These are phyloP conservation scores for Fusarium incarnatum DNA, from an alignment of 2,329 filamentous ascomycete species.

Conservation along the genomic window DNA sequence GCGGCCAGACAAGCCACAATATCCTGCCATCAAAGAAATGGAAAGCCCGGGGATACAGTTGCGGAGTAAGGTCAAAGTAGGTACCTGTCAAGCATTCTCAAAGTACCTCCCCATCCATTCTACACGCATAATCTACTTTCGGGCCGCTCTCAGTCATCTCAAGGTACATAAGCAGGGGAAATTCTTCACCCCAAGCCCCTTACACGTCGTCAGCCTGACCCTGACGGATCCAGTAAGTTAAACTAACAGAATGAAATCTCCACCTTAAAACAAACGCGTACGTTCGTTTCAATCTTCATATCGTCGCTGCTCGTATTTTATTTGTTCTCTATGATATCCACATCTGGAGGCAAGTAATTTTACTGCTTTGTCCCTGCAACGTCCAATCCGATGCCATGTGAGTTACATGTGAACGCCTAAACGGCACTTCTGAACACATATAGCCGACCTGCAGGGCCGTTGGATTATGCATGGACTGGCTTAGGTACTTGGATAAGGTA, in stretches of 20 bases:
- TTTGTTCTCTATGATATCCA: conserved; percentile 6
- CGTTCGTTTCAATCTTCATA: conserved; percentile 49
- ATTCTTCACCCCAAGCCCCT: conserved; percentile 32
- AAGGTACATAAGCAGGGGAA: conserved; percentile 21
- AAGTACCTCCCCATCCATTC: conserved; percentile 8
- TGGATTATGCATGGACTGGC: not conserved
- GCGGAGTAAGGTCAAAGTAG: conserved; percentile 15
- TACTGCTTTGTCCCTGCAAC: not conserved
- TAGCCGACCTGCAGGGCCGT: not conserved
- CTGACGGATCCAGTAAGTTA: conserved; percentile 52
- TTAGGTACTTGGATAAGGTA: not conserved
- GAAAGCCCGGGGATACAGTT: conserved; percentile 6
- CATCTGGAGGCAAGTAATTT: conserved; percentile 4
- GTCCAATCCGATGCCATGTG: not conserved
- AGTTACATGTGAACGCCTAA: conserved; percentile 5
- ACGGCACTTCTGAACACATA: not conserved
- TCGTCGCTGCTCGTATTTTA: conserved; percentile 11
- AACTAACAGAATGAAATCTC: not conserved
- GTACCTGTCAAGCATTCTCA: conserved; percentile 1
- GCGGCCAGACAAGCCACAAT: conserved; percentile 14
- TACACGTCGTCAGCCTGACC: conserved; percentile 45
- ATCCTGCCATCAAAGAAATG: conserved; percentile 16
- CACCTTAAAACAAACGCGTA: conserved; percentile 43
- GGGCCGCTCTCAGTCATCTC: conserved; percentile 4
- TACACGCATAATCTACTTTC: conserved; percentile 4